A percentile compares a stretch with the other conserved stretches of the same genome.
Evolutionary conservation across 2,329 filamentous ascomycete genomes (phyloP).

Genomic region (Phyllosticta ampelicida): DNA sequence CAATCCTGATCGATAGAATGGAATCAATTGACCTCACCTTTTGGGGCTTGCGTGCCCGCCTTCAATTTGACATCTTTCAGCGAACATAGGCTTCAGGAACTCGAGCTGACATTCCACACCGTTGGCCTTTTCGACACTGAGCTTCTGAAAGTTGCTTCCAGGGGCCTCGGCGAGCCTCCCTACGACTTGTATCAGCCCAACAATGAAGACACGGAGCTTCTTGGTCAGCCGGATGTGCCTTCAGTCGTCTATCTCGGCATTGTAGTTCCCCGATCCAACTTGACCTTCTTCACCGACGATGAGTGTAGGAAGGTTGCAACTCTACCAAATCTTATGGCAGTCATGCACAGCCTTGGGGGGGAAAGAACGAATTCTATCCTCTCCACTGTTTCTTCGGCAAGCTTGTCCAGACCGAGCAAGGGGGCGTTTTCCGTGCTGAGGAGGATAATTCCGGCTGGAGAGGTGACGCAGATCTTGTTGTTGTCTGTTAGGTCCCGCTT

Average conservation of each 20-base stretch:
- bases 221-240: not conserved
- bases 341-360: not conserved
- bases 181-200: not conserved
- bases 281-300: not conserved
- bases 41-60: too few relatives aligned
- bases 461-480: not conserved
- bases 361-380: not conserved
- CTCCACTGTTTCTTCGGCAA: constrained; percentile 4
- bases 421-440: not conserved
- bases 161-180: not conserved
- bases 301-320: not conserved
- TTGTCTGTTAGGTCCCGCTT: not conserved
- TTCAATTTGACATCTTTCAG: not conserved
- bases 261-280: not conserved
- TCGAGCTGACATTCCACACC: not conserved
- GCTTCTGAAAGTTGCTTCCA: not conserved
- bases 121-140: not conserved
- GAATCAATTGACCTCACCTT: too few relatives aligned
- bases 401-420: not conserved
- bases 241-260: not conserved
- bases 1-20: too few relatives aligned
- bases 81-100: not conserved
- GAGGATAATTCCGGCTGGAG: not conserved
- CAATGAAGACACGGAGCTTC: not conserved
- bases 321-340: not conserved